phyloP scores from a whole-genome alignment of 163 green algal genomes.

The Chloromonas sp. region DNA sequence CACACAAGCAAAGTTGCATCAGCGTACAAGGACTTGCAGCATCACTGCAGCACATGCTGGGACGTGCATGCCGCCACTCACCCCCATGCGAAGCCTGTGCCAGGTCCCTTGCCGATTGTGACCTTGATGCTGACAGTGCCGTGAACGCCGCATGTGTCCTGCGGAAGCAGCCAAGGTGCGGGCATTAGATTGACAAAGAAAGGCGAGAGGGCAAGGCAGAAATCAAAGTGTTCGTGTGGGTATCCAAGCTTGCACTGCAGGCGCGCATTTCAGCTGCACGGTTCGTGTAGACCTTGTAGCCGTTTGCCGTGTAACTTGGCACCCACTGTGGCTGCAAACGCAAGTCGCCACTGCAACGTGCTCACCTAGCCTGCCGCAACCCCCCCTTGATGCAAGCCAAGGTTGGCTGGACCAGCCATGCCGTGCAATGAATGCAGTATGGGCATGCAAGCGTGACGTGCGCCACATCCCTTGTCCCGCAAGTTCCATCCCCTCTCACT shows the following conservation, averaged over 20 bases:
- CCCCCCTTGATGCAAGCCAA: too few species aligned
- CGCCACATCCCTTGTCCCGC: too few species aligned
- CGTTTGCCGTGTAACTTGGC: not conserved
- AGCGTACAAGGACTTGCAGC: not conserved
- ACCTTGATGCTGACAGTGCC: conserved; percentile 81
- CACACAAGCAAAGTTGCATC: not conserved
- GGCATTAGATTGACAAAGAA: not conserved
- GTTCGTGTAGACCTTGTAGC: not conserved
- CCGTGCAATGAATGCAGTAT: too few species aligned
- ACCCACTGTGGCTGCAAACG: too few species aligned
- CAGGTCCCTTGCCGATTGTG: conserved; percentile 51
- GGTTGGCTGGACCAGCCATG: too few species aligned
- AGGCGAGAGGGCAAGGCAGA: not conserved
- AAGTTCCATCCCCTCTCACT: too few species aligned
- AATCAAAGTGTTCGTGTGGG: not conserved
- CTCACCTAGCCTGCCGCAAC: too few species aligned
- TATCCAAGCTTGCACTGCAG: too few species aligned
- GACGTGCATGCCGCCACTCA: conserved; percentile 34
- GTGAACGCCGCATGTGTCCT: conserved; percentile 66
- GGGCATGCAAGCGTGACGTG: too few species aligned
- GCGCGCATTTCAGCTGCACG: not conserved
- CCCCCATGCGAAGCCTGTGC: conserved; percentile 81
- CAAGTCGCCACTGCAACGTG: too few species aligned
- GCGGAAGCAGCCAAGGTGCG: not conserved
- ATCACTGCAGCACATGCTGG: not conserved